Conservation (phyloP, 1,284 basidiomycete species). For the Gomphus sp. region DNA sequence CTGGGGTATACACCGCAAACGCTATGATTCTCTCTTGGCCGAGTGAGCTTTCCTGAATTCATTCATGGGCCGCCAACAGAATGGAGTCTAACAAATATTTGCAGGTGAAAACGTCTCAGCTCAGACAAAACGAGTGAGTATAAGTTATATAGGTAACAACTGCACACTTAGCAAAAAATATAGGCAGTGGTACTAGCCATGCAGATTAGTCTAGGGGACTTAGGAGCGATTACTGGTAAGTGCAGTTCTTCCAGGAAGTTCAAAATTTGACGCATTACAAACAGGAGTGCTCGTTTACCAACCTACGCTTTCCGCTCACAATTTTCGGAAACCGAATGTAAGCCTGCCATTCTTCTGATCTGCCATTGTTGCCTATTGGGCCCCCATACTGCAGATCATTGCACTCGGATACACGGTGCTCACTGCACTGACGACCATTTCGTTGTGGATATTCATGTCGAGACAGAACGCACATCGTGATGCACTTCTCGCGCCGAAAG, state of each 20-base stretch:
- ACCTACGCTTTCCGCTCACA: constrained; percentile 34
- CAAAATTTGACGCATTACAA: constrained; percentile 18
- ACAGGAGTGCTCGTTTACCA: constrained; percentile 40
- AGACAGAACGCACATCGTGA: constrained; percentile 43
- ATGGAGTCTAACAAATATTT: neutral
- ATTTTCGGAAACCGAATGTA: constrained; percentile 46
- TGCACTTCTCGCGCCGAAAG: neutral
- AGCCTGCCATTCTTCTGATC: neutral
- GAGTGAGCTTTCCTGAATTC: constrained; percentile 25
- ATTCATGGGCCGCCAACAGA: too few relatives aligned
- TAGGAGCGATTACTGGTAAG: constrained; percentile 47
- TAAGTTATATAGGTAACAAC: neutral
- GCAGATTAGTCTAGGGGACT: constrained; percentile 60
- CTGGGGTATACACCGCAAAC: constrained; percentile 55
- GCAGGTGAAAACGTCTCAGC: constrained; percentile 62
- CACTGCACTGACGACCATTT: constrained; percentile 34
- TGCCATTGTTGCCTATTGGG: neutral
- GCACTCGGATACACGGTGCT: constrained; percentile 50
- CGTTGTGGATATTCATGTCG: constrained; percentile 42
- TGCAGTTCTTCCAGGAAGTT: constrained; percentile 17
- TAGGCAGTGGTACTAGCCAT: constrained; percentile 46
- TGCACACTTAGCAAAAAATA: neutral
- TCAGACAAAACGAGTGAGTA: constrained; percentile 50
- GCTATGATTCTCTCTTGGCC: constrained; percentile 33
- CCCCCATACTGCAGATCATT: constrained; percentile 25